Conservation (phyloP, 345 rosid genomes). For the Corchorus capsularis region DNA sequence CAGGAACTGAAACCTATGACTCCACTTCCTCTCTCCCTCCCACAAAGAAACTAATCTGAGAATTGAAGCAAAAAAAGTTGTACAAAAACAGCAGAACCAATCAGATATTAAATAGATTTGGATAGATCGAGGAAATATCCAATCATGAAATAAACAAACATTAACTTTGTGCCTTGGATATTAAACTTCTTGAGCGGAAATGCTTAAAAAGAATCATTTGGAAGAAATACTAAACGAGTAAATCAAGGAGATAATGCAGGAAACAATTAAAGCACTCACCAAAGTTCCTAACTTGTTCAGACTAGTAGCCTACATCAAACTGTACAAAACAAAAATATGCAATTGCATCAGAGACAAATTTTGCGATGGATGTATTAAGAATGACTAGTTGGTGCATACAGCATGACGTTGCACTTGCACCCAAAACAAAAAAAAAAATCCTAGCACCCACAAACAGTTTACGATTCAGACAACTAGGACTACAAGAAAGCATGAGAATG, state of each 20-base stretch:
- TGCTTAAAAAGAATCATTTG: background rate
- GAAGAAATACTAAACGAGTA: background rate
- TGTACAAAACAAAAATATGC: background rate
- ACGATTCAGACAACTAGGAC: slow-evolving; percentile 3
- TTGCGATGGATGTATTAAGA: no score
- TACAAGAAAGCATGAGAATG: slow-evolving; percentile 1
- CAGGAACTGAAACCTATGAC: background rate
- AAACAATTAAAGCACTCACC: background rate
- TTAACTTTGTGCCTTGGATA: background rate
- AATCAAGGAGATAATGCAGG: no score
- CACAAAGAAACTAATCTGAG: background rate
- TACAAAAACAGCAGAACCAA: background rate
- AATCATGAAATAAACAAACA: background rate
- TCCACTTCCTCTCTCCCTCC: background rate
- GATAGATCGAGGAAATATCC: slow-evolving; percentile 5
- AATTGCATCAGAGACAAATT: no score
- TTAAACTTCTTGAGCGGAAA: background rate
- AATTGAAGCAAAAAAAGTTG: background rate
- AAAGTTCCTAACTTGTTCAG: background rate
- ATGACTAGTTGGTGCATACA: background rate
- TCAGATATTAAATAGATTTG: background rate
- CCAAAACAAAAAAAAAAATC: background rate
- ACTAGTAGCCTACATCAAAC: background rate
- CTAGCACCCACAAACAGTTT: slow-evolving; percentile 13
- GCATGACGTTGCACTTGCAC: background rate